phyloP scores from a whole-genome alignment of 805 yeast species.

The Saccharomycopsis oosterbeekiorum region DNA sequence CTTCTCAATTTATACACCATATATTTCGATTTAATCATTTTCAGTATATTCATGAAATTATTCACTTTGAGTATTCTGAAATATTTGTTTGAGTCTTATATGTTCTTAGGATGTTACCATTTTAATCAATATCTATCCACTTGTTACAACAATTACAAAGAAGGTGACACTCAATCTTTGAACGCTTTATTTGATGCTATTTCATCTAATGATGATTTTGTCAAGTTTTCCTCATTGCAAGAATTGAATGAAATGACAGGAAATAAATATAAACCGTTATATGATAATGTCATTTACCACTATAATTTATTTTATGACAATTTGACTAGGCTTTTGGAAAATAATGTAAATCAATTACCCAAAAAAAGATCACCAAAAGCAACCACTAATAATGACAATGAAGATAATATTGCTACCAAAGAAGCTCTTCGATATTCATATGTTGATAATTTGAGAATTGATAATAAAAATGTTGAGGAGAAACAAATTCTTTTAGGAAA shows the following conservation, averaged over 20 bases:
- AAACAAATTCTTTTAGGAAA: conserved; percentile 3
- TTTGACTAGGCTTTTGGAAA: conserved; percentile 1
- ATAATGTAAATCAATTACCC: neutral
- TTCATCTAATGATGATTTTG: neutral
- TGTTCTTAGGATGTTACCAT: conserved; percentile 14
- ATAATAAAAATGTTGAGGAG: neutral
- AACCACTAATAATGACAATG: neutral
- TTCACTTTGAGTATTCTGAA: neutral
- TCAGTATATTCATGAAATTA: conserved; percentile 7
- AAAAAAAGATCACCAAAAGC: neutral
- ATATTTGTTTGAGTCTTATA: conserved; percentile 14
- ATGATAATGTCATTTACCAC: neutral
- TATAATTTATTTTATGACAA: conserved; percentile 4
- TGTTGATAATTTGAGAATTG: neutral
- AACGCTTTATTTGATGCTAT: conserved; percentile 11
- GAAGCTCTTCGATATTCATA: neutral
- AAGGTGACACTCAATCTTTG: conserved; percentile 2
- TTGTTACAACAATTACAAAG: conserved; percentile 4
- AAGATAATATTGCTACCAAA: neutral
- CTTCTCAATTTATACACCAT: conserved; percentile 1
- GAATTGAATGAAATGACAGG: conserved; percentile 11
- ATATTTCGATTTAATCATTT: conserved; percentile 1
- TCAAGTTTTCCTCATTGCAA: conserved; percentile 11
- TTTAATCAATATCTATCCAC: conserved; percentile 12
- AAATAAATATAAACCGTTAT: conserved; percentile 5